Conservation (phyloP, 306 rosid species). For the Dalbergia cultrata region DNA sequence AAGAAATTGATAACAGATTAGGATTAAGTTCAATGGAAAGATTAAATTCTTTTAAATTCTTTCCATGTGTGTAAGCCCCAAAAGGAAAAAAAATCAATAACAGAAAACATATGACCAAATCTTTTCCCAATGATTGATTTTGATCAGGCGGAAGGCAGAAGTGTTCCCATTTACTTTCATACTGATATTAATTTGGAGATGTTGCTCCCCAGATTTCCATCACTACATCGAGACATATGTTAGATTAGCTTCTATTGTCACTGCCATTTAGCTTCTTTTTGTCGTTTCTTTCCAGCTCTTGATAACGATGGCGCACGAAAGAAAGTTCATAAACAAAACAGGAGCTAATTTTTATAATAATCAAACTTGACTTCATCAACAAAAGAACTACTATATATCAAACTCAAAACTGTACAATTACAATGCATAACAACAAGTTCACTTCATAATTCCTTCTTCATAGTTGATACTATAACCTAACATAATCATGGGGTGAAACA, state of each 20-base stretch:
- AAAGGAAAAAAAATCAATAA: neutral
- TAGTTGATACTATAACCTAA: constrained; percentile 7
- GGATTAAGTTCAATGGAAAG: neutral
- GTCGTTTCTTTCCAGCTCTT: neutral
- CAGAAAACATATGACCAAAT: neutral
- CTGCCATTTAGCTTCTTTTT: constrained; percentile 39
- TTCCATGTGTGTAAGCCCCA: constrained; percentile 9
- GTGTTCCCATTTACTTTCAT: too few species aligned
- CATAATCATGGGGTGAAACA: too few species aligned
- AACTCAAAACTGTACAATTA: constrained; percentile 41
- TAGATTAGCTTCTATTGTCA: constrained; percentile 17
- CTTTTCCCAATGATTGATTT: neutral
- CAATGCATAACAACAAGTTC: too few species aligned
- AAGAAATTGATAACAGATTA: too few species aligned
- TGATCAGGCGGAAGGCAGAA: too few species aligned
- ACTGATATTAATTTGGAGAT: neutral
- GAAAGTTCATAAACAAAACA: constrained; percentile 12
- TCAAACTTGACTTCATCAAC: constrained; percentile 37
- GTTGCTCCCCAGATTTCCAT: constrained; percentile 1
- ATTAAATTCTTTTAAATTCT: neutral
- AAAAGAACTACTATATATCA: constrained; percentile 50
- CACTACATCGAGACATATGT: neutral
- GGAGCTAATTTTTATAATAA: constrained; percentile 41
- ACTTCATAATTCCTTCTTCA: constrained; percentile 21
- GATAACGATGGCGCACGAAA: constrained; percentile 21